Evolutionary conservation across 139 green algal species (phyloP), one percentile per base, ranked within the genome.

Genomic region (Diplosphaera chodatii): DNA sequence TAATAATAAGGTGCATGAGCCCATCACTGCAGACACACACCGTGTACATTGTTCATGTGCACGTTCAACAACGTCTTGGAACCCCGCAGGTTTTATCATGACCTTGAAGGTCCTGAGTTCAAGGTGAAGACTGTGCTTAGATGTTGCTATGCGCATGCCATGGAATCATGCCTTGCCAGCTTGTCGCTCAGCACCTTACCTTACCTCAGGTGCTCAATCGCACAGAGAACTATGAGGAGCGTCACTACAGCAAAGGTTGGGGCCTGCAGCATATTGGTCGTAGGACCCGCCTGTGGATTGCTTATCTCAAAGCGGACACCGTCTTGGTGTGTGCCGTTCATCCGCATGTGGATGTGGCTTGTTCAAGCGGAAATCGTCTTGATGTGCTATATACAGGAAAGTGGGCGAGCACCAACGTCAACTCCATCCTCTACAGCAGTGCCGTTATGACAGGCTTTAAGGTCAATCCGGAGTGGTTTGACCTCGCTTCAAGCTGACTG

Each of bases 21-120:
- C n/a, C n/a, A n/a, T n/a, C n/a, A n/a, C n/a, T n/a, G n/a, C n/a
- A n/a, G n/a, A n/a, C n/a, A n/a, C n/a, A n/a, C n/a, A n/a, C n/a
- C n/a, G n/a, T n/a, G n/a, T n/a, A n/a, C n/a, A n/a, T n/a, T n/a
- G n/a, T n/a, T n/a, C n/a, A n/a, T n/a, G n/a, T n/a, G n/a, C n/a
- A n/a, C n/a, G n/a, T n/a, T n/a, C n/a, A n/a, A n/a, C n/a, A n/a
- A n/a, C n/a, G n/a, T n/a, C n/a, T n/a, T n/a, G n/a, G n/a, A n/a
- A n/a, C n/a, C n/a, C 1, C 86, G 83, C 0, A 85, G 84, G 83
- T 94, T 94, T 55, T 94, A 88, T 73, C 89, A 94, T 37, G 77
- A 85, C 21, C 59, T 93, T 1, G 82, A 86, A 8, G 84, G 84
- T 56, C 88, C 89, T 0, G 34, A 64, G 1, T 94, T 77, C 56